Evolutionary conservation across 352 stramenopile species (phyloP).

Genomic region (Pythium biforme): DNA sequence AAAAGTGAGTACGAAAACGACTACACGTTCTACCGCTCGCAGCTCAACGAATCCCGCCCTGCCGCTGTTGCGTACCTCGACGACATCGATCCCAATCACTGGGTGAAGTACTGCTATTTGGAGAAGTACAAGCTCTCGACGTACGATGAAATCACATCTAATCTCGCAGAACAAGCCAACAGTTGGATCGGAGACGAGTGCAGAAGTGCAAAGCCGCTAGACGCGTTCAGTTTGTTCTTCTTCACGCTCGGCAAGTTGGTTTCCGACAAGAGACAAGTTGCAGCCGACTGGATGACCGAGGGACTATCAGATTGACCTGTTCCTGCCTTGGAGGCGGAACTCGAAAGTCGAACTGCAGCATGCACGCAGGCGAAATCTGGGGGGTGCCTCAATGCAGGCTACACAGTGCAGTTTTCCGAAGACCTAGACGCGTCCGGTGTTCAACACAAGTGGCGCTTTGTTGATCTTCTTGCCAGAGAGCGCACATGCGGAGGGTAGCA

Average conservation of each 20-base stretch:
- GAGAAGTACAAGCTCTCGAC: background rate
- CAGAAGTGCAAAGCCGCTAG: constrained; percentile 9
- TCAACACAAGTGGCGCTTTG: too few relatives aligned
- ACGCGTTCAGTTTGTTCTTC: constrained; percentile 14
- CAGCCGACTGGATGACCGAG: background rate
- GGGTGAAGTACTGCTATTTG: constrained; percentile 18
- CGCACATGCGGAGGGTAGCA: too few relatives aligned
- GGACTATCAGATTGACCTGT: too few relatives aligned
- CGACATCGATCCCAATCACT: constrained; percentile 5
- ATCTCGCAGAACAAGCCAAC: constrained; percentile 12
- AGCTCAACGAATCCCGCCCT: background rate
- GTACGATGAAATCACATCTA: constrained; percentile 20
- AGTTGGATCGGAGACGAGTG: constrained; percentile 18
- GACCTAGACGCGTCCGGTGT: too few relatives aligned
- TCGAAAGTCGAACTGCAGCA: too few relatives aligned
- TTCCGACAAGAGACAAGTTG: background rate
- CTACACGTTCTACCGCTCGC: background rate
- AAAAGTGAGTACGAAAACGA: constrained; percentile 10
- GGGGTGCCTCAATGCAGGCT: too few relatives aligned
- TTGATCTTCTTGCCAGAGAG: too few relatives aligned
- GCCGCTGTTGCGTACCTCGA: constrained; percentile 1
- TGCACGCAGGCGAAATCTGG: too few relatives aligned
- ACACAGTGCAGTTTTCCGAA: too few relatives aligned
- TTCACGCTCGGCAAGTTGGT: background rate
- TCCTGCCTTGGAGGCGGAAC: too few relatives aligned